Conservation (phyloP, 2,329 filamentous ascomycete species). For the Magnaporthales sp. region DNA sequence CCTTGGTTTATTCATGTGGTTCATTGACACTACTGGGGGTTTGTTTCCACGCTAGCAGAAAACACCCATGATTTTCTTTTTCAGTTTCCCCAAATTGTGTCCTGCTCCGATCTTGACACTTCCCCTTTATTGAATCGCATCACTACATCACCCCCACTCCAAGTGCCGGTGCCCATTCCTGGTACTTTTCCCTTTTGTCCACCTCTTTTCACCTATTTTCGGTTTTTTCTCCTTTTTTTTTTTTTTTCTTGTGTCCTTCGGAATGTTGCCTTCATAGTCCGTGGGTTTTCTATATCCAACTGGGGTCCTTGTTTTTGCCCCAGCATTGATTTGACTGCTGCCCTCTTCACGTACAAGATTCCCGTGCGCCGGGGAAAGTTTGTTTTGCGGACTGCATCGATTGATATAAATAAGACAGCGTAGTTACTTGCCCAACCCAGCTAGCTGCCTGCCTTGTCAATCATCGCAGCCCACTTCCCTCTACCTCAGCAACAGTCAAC, state of each 20-base stretch:
- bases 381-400: background rate
- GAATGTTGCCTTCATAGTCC: background rate
- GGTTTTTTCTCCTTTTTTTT: background rate
- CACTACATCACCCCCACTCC: background rate
- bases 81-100: background rate
- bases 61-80: background rate
- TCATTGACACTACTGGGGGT: background rate
- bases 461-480: background rate
- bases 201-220: background rate
- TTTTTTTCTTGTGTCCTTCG: background rate
- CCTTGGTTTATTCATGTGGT: background rate
- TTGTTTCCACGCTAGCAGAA: background rate
- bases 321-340: background rate
- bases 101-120: background rate
- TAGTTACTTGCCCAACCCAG: background rate
- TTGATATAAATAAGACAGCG: background rate
- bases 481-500: background rate
- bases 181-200: background rate
- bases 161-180: background rate
- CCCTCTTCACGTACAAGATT: background rate
- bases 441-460: background rate
- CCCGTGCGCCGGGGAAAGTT: background rate
- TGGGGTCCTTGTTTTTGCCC: background rate
- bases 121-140: background rate
- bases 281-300: background rate